Conservation (phyloP, 2,329 filamentous ascomycete genomes). For the Penicillium concentricum region DNA sequence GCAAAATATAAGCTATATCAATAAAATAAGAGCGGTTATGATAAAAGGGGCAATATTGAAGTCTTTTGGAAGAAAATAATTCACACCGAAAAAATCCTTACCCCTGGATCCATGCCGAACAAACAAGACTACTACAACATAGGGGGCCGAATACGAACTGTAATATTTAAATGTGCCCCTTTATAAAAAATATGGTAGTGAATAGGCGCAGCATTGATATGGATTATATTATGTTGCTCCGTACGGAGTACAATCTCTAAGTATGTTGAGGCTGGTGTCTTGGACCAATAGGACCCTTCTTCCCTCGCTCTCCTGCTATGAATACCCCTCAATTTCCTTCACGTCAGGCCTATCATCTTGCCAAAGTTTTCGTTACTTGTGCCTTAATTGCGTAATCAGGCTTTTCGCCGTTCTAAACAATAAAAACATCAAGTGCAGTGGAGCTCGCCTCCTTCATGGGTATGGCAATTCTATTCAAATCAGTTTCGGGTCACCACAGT, state of each 20-base stretch:
- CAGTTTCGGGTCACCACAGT: not conserved
- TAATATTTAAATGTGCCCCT: not conserved
- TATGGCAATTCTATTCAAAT: conserved; percentile 40
- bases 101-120: not conserved
- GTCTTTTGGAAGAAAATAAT: not conserved
- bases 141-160: not conserved
- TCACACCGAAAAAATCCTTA: not conserved
- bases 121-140: not conserved
- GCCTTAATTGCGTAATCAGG: not conserved
- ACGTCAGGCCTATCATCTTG: not conserved
- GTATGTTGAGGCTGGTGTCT: not conserved
- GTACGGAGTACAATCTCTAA: not conserved
- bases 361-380: not conserved
- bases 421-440: conserved; percentile 35
- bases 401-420: not conserved
- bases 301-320: not conserved
- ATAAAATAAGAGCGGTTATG: too few relatives aligned
- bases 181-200: not conserved
- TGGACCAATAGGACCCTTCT: not conserved
- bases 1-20: not conserved
- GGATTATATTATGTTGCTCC: not conserved
- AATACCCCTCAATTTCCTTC: not conserved
- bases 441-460: conserved; percentile 40
- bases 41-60: too few relatives aligned
- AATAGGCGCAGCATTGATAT: not conserved